Base-by-base conservation (phyloP, 345 rosid genomes). In the Eucalyptus marginata region DNA sequence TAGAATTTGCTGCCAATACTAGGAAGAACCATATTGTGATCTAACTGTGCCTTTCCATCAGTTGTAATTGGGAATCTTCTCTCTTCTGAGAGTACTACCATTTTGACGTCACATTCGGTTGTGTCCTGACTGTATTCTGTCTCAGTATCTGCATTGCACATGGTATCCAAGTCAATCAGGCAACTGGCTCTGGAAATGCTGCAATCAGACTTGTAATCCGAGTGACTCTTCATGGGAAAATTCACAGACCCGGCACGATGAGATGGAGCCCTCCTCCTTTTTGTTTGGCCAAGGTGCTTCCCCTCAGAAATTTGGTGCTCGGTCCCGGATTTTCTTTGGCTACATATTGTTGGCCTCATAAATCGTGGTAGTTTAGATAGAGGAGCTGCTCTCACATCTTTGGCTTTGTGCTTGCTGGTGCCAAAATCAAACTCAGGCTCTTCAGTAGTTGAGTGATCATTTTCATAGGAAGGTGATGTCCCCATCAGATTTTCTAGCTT, bases 341-440 rank as follows among this genome's bases (percentile, higher is more conserved):
- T 97, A 91, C 94, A 93, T 88, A 93, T 88, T 33, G 98, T 97
- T 89, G 97, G 95, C 91, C 94, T 93, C 99, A 97, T 95, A 92
- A 96, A 96, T 89, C 97, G 91, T 27, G 96, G 96, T 66, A 94
- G 46, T 36, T 90, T 91, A 89, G 95, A 94, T 49, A 88, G 88
- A 59, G 91, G 59, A 90, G 90, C 91, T 46, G 89, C 89, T 93
- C 90, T 90, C 51, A 84, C 83, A 89, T 92, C 92, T 79, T 71
- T 90, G 51, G 40, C 46, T 43, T 88, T 89, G 64, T 85, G 89
- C 80, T 88, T 87, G 44, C 44, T 87, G 83, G 12, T 88, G 85
- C 86, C 91, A 76, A 49, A 89, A 81, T 87, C 89, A 86, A 87
- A 86, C 40, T 90, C 87, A 85, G 87, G 88, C 49, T 52, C 89